A percentile compares a stretch with the other conserved stretches of the same genome.
Conservation (phyloP, 1,284 basidiomycete genomes). For the Neotropicomus parvogracilis region DNA sequence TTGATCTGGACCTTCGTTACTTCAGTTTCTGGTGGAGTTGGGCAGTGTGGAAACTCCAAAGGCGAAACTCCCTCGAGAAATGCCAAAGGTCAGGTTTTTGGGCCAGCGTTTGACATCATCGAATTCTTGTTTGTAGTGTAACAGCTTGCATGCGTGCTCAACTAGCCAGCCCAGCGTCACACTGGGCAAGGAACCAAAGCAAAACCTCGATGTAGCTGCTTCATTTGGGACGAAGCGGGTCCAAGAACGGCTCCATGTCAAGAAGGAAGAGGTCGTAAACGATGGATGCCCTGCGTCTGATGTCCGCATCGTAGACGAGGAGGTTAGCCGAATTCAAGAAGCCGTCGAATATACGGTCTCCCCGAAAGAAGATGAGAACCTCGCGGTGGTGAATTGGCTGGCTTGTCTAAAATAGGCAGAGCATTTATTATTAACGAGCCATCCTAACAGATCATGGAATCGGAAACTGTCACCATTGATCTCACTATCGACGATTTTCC, state of each 20-base stretch:
- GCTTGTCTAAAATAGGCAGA: background rate
- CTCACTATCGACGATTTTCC: slow-evolving; percentile 29
- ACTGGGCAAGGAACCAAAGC: slow-evolving; percentile 1
- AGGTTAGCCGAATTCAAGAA: background rate
- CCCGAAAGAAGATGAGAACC: slow-evolving; percentile 3
- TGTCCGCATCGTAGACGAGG: background rate
- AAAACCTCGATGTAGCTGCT: background rate
- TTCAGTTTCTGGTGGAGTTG: slow-evolving; percentile 5
- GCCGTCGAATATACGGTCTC: slow-evolving; percentile 1
- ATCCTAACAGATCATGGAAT: slow-evolving; percentile 3
- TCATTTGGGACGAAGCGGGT: background rate
- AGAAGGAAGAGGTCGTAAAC: slow-evolving; percentile 1
- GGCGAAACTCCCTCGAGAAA: background rate
- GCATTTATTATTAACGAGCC: slow-evolving; percentile 14
- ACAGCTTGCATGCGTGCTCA: background rate
- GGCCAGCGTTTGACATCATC: background rate
- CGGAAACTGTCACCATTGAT: slow-evolving; percentile 23
- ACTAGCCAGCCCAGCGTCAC: background rate
- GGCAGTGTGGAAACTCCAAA: background rate
- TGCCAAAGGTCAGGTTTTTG: slow-evolving; percentile 16
- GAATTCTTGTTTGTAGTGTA: slow-evolving; percentile 11
- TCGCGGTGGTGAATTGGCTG: slow-evolving; percentile 12
- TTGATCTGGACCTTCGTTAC: background rate
- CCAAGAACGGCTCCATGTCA: background rate
- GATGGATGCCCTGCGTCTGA: background rate